A percentile compares a stretch with the other conserved stretches of the same genome.
These are phyloP conservation scores for Saitozyma podzolica DNA, from an alignment of 768 basidiomycete genomes.

Conservation along the genomic window DNA sequence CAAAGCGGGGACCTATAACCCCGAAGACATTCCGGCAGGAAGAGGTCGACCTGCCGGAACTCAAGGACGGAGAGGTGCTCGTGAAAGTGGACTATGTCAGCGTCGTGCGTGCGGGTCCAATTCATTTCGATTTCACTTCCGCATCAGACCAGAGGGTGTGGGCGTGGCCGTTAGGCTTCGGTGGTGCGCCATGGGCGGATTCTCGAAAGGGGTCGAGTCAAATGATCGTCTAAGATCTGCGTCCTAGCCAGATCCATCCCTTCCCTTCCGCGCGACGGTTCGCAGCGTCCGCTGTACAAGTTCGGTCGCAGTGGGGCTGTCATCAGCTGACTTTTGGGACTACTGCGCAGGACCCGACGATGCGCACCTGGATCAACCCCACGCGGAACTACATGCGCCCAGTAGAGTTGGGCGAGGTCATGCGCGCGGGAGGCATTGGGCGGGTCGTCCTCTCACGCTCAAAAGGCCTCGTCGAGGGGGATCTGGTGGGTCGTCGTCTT, in stretches of 20 bases:
- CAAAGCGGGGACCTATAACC: conserved; percentile 66
- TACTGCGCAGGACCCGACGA: conserved; percentile 71
- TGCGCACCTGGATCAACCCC: conserved; percentile 77
- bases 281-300: too few relatives aligned
- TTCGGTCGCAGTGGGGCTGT: too few relatives aligned
- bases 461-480: conserved; percentile 65
- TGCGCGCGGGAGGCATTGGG: conserved; percentile 71
- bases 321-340: too few relatives aligned
- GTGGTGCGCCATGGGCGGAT: too few relatives aligned
- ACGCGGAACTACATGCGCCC: conserved; percentile 58
- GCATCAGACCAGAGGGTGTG: too few relatives aligned
- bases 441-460: conserved; percentile 64
- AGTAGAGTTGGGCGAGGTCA: conserved; percentile 67
- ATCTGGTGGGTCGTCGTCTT: conserved; percentile 59
- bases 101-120: conserved; percentile 31
- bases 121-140: background rate
- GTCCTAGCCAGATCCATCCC: too few relatives aligned
- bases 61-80: conserved; percentile 60
- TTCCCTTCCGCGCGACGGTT: too few relatives aligned
- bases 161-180: too few relatives aligned
- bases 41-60: conserved; percentile 29
- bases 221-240: too few relatives aligned
- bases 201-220: too few relatives aligned
- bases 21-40: conserved; percentile 67
- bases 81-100: conserved; percentile 73